These are phyloP conservation scores for Claviceps paspali DNA, from an alignment of 2,329 filamentous ascomycete species.

Conservation along the genomic window DNA sequence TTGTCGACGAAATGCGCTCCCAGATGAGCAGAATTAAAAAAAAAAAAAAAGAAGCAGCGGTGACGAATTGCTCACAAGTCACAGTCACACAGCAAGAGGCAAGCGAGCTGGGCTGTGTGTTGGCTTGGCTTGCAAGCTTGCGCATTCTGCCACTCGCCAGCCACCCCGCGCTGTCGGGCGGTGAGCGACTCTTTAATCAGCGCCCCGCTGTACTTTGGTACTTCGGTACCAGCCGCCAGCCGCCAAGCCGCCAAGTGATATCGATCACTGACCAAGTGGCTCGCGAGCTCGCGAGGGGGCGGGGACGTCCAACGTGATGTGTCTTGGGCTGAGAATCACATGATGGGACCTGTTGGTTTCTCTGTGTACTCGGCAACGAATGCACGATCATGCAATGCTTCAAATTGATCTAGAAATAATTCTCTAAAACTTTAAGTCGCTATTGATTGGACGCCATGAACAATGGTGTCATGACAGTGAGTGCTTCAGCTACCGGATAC, in stretches of 20 bases:
- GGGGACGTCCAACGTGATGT: neutral
- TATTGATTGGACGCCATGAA: neutral
- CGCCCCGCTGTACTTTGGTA: no score
- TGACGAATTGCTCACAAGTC: neutral
- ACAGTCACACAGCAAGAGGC: no score
- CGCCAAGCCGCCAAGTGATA: no score
- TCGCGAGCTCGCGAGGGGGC: no score
- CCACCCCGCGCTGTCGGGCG: constrained; percentile 2
- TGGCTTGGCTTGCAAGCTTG: no score
- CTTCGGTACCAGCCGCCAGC: no score
- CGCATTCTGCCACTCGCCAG: neutral
- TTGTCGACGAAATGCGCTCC: constrained; percentile 1
- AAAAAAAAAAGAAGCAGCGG: constrained; percentile 5
- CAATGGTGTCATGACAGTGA: neutral
- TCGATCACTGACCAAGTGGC: no score
- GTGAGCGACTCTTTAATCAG: constrained; percentile 1
- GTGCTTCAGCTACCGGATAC: neutral
- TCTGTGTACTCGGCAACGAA: neutral
- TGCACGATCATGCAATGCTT: neutral
- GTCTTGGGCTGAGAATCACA: no score
- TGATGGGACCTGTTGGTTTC: no score
- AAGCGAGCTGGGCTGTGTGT: no score
- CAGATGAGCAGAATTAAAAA: no score
- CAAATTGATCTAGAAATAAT: neutral
- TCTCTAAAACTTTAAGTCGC: neutral